phyloP scores from a whole-genome alignment of 176 grass and related monocot genomes.

The Pharus latifolius region DNA sequence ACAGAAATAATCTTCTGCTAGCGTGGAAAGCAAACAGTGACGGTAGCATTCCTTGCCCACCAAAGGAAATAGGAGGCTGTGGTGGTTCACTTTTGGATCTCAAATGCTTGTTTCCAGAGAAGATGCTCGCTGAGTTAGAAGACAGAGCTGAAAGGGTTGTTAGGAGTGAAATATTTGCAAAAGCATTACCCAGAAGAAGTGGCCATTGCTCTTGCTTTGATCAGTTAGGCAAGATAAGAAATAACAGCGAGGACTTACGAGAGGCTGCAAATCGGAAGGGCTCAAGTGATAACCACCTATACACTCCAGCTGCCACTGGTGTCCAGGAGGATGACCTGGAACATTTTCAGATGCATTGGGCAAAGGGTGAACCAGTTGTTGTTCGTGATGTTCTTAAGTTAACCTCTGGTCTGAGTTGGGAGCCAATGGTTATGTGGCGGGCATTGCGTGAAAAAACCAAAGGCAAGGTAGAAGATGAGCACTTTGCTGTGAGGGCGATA shows the following conservation, averaged over 20 bases:
- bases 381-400: slow-evolving; percentile 52
- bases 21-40: slow-evolving; percentile 50
- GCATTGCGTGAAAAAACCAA: slow-evolving; percentile 56
- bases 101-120: slow-evolving; percentile 44
- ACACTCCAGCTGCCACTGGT: slow-evolving; percentile 43
- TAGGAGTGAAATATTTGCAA: slow-evolving; percentile 15
- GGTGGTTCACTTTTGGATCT: slow-evolving; percentile 29
- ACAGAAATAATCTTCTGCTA: neutral
- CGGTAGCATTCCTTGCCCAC: slow-evolving; percentile 78
- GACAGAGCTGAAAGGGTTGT: slow-evolving; percentile 38
- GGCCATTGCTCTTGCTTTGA: slow-evolving; percentile 33
- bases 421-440: slow-evolving; percentile 89
- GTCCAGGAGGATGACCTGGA: slow-evolving; percentile 40
- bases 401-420: slow-evolving; percentile 79
- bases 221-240: slow-evolving; percentile 16
- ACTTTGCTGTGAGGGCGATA: slow-evolving; percentile 38
- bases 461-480: slow-evolving; percentile 20
- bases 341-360: slow-evolving; percentile 85
- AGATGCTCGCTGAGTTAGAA: slow-evolving; percentile 36
- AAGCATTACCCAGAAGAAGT: neutral
- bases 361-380: slow-evolving; percentile 76
- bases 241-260: slow-evolving; percentile 7
- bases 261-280: slow-evolving; percentile 41
- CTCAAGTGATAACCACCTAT: slow-evolving; percentile 70
- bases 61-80: slow-evolving; percentile 59